Percentiles rank a stretch among this genome's conserved stretches.
Evolutionary conservation across 208 protist species (phyloP).

Genomic region (Kentomonas sorsogonicus): DNA sequence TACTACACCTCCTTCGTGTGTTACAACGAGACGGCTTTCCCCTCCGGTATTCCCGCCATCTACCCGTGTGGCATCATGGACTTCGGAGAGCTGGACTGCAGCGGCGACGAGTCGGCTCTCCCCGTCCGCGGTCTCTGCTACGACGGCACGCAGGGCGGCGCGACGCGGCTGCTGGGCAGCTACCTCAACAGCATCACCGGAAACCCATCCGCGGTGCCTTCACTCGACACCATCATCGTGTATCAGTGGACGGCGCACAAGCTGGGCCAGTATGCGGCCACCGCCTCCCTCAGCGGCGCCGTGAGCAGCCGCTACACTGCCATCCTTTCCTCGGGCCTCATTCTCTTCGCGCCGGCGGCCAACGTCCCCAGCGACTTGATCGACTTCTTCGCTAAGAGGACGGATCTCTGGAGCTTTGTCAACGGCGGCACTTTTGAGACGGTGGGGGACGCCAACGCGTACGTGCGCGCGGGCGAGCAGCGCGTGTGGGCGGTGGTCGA

Average conservation of each 20-base stretch:
- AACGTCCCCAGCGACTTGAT: constrained; percentile 20
- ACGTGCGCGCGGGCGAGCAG: constrained; percentile 3
- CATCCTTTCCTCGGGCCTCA: constrained; percentile 19
- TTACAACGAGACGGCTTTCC: no score
- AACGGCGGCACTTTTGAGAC: constrained; percentile 64
- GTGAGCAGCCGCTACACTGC: constrained; percentile 20
- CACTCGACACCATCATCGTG: constrained; percentile 40
- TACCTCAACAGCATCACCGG: not conserved
- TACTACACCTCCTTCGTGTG: no score
- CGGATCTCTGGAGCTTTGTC: constrained; percentile 21
- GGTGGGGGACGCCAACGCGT: constrained; percentile 33
- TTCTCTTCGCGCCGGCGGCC: constrained; percentile 34
- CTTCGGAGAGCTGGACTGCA: no score
- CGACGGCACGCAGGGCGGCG: no score
- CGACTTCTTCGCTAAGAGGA: constrained; percentile 14
- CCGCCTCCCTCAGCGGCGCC: constrained; percentile 12
- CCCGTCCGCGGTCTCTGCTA: no score
- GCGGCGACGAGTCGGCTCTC: no score
- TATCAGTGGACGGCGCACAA: constrained; percentile 41
- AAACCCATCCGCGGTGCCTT: constrained; percentile 23
- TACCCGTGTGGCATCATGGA: no score
- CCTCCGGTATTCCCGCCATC: no score
- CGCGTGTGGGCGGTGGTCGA: constrained; percentile 36
- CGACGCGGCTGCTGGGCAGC: not conserved
- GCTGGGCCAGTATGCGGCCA: no score